Conservation (phyloP, 1,139 yeast genomes). For the Pichia sp. region DNA sequence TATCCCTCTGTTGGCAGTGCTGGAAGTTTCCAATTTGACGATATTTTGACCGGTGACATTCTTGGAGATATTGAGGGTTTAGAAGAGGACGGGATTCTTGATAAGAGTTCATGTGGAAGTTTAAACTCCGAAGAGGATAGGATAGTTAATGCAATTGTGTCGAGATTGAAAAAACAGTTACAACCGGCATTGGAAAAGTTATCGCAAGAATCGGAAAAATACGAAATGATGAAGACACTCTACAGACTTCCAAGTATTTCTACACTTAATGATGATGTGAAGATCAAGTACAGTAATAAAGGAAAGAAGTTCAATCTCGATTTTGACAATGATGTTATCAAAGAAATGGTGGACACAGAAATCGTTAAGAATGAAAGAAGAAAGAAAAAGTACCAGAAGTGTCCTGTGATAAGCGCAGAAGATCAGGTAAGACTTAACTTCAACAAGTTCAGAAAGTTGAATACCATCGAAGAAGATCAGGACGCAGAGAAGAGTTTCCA, state of each 20-base stretch:
- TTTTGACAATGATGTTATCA: slow-evolving; percentile 16
- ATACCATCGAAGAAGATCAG: slow-evolving; percentile 17
- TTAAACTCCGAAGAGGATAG: slow-evolving; percentile 2
- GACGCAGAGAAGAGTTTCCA: not conserved
- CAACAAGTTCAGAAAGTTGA: slow-evolving; percentile 15
- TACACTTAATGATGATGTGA: slow-evolving; percentile 18
- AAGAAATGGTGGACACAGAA: slow-evolving; percentile 13
- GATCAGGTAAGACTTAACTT: slow-evolving; percentile 18
- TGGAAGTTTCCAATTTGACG: slow-evolving; percentile 16
- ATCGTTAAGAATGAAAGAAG: slow-evolving; percentile 1
- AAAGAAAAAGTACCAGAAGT: not conserved
- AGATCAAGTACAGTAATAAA: slow-evolving; percentile 6
- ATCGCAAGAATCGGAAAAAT: slow-evolving; percentile 24
- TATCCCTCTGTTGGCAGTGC: slow-evolving; percentile 10
- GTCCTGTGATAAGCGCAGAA: slow-evolving; percentile 6
- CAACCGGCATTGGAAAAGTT: slow-evolving; percentile 23
- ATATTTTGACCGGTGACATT: slow-evolving; percentile 15
- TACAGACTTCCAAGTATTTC: slow-evolving; percentile 31
- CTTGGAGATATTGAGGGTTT: slow-evolving; percentile 5
- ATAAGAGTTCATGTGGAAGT: not conserved
- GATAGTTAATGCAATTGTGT: slow-evolving; percentile 24
- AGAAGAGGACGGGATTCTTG: not conserved
- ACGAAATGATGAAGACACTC: slow-evolving; percentile 24
- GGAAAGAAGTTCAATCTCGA: slow-evolving; percentile 14
- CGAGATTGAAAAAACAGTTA: slow-evolving; percentile 23